phyloP scores from a whole-genome alignment of 2,329 filamentous ascomycete genomes.

The Sclerotinia nivalis region DNA sequence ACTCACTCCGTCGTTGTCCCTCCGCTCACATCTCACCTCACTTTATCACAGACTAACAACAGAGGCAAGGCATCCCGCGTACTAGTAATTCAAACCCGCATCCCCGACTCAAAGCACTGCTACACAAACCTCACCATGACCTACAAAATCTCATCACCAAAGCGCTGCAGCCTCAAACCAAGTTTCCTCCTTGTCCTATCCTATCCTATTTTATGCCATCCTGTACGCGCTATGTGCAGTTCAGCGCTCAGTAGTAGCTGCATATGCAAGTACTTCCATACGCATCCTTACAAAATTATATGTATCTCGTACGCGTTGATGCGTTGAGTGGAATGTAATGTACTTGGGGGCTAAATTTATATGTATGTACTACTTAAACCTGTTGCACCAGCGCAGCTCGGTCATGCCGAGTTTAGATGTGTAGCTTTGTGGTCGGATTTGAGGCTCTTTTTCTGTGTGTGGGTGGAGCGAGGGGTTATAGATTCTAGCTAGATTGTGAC shows the following conservation, averaged over 20 bases:
- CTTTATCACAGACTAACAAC: background rate
- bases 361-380: background rate
- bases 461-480: background rate
- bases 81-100: too few relatives aligned
- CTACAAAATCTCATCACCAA: background rate
- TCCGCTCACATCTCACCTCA: background rate
- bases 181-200: background rate
- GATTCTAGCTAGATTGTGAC: too few relatives aligned
- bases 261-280: slow-evolving; percentile 8
- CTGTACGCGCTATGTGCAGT: background rate
- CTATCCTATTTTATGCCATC: background rate
- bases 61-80: background rate
- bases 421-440: background rate
- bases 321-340: background rate
- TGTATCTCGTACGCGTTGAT: background rate
- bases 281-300: background rate
- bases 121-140: background rate
- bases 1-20: background rate
- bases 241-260: background rate
- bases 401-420: background rate
- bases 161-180: slow-evolving; percentile 1
- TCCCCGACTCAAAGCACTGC: background rate
- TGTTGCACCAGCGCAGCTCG: background rate
- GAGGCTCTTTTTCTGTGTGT: background rate
- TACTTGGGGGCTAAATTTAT: background rate